Evolutionary conservation across 2,329 filamentous ascomycete genomes (phyloP).

Genomic region (Blastomyces gilchristii): DNA sequence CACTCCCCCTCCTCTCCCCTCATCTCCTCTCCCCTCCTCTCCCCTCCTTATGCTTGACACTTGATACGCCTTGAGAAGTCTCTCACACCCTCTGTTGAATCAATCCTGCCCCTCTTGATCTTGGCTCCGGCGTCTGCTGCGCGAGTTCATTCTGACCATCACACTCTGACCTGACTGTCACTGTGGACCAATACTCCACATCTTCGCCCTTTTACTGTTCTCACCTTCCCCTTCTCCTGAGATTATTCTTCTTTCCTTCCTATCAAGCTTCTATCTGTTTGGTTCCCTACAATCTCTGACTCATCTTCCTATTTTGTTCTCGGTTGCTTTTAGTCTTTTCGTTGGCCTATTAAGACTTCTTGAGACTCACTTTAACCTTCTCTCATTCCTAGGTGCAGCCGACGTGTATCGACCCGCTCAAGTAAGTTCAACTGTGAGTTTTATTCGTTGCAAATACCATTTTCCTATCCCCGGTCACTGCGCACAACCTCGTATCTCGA

Average conservation of each 20-base stretch:
- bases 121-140: slow-evolving; percentile 8
- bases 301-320: slow-evolving; percentile 9
- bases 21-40: slow-evolving; percentile 3
- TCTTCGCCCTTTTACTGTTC: neutral
- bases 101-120: slow-evolving; percentile 4
- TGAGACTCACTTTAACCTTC: slow-evolving; percentile 16
- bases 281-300: neutral
- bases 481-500: neutral
- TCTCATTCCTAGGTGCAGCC: slow-evolving; percentile 26
- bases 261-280: neutral
- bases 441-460: no score
- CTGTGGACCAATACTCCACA: slow-evolving; percentile 9
- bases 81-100: slow-evolving; percentile 3
- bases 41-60: slow-evolving; percentile 13
- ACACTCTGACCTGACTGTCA: neutral
- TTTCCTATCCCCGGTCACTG: no score
- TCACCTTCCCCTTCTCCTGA: slow-evolving; percentile 1
- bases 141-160: neutral
- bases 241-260: neutral
- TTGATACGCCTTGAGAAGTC: neutral
- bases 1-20: neutral
- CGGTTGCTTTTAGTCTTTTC: slow-evolving; percentile 2
- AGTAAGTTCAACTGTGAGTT: slow-evolving; percentile 28
- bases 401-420: slow-evolving; percentile 40
- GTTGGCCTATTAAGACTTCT: slow-evolving; percentile 9